These are phyloP conservation scores for Fusarium secorum DNA, from an alignment of 2,329 filamentous ascomycete species.

Conservation along the genomic window DNA sequence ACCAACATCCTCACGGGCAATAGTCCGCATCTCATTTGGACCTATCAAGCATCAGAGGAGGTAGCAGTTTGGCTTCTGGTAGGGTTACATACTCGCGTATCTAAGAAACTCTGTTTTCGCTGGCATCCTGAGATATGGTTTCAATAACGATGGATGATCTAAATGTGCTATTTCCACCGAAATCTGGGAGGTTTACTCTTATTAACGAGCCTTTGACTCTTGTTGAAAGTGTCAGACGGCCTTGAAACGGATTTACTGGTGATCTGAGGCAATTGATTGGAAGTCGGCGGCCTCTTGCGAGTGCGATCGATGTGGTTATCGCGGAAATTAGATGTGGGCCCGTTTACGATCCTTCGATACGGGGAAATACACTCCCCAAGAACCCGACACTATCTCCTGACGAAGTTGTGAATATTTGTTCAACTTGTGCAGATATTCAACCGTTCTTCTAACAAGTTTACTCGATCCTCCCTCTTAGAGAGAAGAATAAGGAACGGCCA, in stretches of 20 bases:
- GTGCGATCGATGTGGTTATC: neutral
- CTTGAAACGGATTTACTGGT: neutral
- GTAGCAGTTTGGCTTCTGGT: no score
- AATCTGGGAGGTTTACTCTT: neutral
- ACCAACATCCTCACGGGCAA: slow-evolving; percentile 34
- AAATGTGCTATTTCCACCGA: neutral
- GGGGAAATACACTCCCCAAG: neutral
- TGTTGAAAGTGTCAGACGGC: neutral
- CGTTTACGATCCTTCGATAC: neutral
- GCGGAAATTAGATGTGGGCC: slow-evolving; percentile 2
- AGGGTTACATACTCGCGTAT: slow-evolving; percentile 23
- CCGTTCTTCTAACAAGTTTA: neutral
- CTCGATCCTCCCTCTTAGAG: neutral
- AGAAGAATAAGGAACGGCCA: no score
- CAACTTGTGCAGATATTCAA: neutral
- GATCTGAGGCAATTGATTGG: neutral
- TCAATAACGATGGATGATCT: neutral
- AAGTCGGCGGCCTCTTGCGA: slow-evolving; percentile 22
- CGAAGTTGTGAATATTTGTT: neutral
- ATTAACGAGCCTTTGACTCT: neutral
- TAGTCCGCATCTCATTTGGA: slow-evolving; percentile 36
- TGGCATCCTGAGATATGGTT: slow-evolving; percentile 9
- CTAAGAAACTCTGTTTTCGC: slow-evolving; percentile 20
- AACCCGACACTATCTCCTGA: neutral
- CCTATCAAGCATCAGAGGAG: slow-evolving; percentile 6